Evolutionary conservation across 805 yeast genomes (phyloP).

Genomic region (Candida ovalis): DNA sequence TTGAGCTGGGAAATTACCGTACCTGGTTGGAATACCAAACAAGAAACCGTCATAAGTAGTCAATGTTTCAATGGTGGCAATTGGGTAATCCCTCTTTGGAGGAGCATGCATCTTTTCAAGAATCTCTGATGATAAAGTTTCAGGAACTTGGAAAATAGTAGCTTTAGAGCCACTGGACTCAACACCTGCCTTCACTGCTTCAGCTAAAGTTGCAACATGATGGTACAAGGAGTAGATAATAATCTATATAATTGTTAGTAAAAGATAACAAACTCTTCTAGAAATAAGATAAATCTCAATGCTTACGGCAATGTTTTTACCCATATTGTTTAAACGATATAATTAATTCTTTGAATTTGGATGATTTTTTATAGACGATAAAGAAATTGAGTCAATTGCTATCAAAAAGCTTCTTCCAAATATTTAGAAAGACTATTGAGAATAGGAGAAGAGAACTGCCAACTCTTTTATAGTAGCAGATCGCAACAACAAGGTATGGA

Average conservation of each 20-base stretch:
- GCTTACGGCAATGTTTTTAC: conserved; percentile 23
- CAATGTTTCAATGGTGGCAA: conserved; percentile 55
- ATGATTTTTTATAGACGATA: too few species aligned
- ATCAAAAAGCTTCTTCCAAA: too few species aligned
- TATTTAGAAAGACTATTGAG: too few species aligned
- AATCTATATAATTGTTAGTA: conserved; percentile 31
- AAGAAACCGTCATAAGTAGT: conserved; percentile 65
- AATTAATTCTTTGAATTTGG: neutral
- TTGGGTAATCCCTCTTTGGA: conserved; percentile 50
- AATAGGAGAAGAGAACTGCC: too few species aligned
- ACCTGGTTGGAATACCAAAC: conserved; percentile 80
- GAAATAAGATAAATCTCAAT: neutral
- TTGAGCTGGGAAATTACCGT: conserved; percentile 72
- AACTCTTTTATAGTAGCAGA: too few species aligned
- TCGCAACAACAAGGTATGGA: too few species aligned
- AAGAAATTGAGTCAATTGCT: too few species aligned
- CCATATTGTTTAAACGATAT: conserved; percentile 4
- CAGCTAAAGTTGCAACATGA: conserved; percentile 68
- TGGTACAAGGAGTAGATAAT: conserved; percentile 80
- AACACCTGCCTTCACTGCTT: conserved; percentile 64
- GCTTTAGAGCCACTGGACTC: conserved; percentile 68
- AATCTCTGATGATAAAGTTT: conserved; percentile 65
- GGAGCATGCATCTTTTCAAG: conserved; percentile 65
- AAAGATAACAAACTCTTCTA: neutral
- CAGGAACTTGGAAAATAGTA: conserved; percentile 74